phyloP scores from a whole-genome alignment of 192 early-diverging fungal genomes.

The Powellomyces hirtus region DNA sequence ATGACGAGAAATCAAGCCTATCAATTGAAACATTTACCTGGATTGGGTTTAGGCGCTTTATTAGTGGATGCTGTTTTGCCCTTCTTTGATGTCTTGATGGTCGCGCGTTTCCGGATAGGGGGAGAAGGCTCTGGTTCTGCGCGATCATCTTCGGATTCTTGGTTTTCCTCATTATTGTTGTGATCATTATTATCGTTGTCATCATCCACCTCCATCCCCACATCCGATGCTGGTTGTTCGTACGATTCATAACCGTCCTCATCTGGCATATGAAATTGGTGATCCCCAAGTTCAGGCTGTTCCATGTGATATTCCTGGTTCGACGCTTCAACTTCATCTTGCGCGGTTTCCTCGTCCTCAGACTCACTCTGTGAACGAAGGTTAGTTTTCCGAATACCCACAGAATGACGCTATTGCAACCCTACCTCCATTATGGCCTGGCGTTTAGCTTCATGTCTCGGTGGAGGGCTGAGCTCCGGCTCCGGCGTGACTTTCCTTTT shows the following conservation, averaged over 20 bases:
- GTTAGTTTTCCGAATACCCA: not conserved
- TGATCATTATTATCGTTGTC: not conserved
- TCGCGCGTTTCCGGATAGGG: no score
- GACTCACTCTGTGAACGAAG: not conserved
- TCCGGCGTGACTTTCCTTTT: no score
- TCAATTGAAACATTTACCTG: not conserved
- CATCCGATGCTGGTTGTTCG: not conserved
- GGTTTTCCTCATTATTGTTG: not conserved
- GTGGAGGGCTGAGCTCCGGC: no score
- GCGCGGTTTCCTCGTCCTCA: not conserved
- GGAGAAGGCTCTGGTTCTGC: not conserved
- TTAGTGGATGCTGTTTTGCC: not conserved
- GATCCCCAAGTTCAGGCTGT: not conserved
- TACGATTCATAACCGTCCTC: not conserved
- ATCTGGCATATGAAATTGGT: no score
- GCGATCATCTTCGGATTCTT: not conserved
- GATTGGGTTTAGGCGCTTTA: not conserved
- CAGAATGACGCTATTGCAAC: not conserved
- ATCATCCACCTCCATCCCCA: not conserved
- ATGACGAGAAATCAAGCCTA: not conserved
- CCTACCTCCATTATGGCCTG: not conserved
- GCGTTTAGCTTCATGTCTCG: no score
- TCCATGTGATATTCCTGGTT: not conserved
- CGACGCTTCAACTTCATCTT: not conserved
- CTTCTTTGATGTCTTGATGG: constrained; percentile 1